Evolutionary conservation across 2,329 filamentous ascomycete genomes (phyloP).

Genomic region (Neocatenulostroma microsporum): DNA sequence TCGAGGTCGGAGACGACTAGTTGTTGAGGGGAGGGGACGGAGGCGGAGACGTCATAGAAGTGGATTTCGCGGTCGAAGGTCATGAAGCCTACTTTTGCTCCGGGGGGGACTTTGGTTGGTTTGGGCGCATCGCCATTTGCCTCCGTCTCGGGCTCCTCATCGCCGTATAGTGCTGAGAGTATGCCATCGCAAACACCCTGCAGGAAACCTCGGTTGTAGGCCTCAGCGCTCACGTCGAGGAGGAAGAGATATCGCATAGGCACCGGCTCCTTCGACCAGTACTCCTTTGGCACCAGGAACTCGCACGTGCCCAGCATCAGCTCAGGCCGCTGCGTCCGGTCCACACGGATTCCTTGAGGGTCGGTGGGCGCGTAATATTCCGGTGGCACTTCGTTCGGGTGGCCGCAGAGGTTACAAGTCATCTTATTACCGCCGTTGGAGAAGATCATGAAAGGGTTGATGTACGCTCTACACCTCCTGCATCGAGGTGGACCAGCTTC

Average conservation of each 20-base stretch:
- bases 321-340: constrained; percentile 82
- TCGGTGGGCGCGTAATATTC: constrained; percentile 93
- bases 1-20: constrained; percentile 97
- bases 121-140: constrained; percentile 41
- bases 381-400: constrained; percentile 84
- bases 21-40: constrained; percentile 86
- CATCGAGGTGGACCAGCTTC: constrained; percentile 84
- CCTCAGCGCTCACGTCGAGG: constrained; percentile 87
- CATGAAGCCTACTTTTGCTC: constrained; percentile 85
- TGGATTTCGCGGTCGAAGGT: constrained; percentile 96
- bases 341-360: constrained; percentile 75
- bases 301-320: constrained; percentile 88
- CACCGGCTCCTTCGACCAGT: constrained; percentile 92
- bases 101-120: constrained; percentile 57
- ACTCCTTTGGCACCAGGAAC: constrained; percentile 95
- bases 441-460: constrained; percentile 99
- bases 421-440: constrained; percentile 89
- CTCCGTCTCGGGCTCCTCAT: constrained; percentile 44
- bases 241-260: constrained; percentile 83
- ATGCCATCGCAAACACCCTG: constrained; percentile 89
- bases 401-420: constrained; percentile 95
- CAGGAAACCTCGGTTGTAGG: constrained; percentile 82
- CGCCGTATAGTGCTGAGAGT: constrained; percentile 72
- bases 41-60: constrained; percentile 86
- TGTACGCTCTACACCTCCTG: constrained; percentile 86